Evolutionary conservation across 495 filamentous ascomycete species (phyloP).

Genomic region (Entonaema liquescens): DNA sequence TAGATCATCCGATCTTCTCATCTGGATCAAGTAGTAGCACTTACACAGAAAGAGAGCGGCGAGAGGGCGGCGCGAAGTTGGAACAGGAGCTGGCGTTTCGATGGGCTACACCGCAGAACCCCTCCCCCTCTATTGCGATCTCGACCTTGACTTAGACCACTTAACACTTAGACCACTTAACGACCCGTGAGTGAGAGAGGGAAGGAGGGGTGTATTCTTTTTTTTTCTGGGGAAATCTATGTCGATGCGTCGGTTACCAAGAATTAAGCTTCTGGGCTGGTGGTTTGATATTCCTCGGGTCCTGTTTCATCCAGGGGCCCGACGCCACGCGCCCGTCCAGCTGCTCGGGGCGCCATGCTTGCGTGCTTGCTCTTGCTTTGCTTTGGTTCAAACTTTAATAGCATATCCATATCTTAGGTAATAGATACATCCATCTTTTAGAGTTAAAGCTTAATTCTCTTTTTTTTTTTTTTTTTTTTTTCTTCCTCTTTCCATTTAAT

Average conservation of each 20-base stretch:
- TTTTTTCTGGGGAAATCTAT: neutral
- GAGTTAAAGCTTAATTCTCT: neutral
- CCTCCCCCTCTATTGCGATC: conserved; percentile 7
- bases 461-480: neutral
- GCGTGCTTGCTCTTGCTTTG: neutral
- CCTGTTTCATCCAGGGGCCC: conserved; percentile 31
- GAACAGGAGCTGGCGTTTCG: conserved; percentile 12
- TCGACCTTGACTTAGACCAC: no score
- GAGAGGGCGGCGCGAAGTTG: conserved; percentile 19
- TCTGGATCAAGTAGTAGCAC: neutral
- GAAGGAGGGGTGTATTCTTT: neutral
- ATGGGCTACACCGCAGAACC: conserved; percentile 10
- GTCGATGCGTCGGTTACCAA: neutral
- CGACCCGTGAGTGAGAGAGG: neutral
- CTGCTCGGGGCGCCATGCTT: conserved; percentile 7
- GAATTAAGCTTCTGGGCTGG: conserved; percentile 27
- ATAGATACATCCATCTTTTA: neutral
- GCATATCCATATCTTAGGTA: neutral
- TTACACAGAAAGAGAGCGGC: neutral
- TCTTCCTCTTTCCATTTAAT: neutral
- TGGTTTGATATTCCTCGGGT: conserved; percentile 25
- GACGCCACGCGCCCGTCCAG: conserved; percentile 10
- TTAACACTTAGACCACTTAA: no score
- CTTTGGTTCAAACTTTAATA: no score
- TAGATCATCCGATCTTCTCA: neutral